Conservation (phyloP, 1,284 basidiomycete species). For the Melanopsichium pennsylvanicum region DNA sequence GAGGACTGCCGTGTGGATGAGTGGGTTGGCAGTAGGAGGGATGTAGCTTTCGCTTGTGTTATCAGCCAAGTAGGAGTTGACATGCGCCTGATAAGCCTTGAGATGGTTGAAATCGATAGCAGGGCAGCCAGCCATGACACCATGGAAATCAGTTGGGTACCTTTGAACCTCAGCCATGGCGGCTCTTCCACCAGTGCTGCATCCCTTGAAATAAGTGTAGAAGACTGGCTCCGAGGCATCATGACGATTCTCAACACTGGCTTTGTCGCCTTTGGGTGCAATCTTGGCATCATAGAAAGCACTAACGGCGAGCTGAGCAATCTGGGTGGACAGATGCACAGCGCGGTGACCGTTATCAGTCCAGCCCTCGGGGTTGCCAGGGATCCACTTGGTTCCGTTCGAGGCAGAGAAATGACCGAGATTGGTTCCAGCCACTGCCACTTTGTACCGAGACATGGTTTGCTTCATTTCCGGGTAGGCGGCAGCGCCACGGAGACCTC, state of each 20-base stretch:
- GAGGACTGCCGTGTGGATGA: conserved; percentile 35
- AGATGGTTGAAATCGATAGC: conserved; percentile 40
- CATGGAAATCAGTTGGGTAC: conserved; percentile 46
- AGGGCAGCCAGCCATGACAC: conserved; percentile 45
- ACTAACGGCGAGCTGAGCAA: conserved; percentile 28
- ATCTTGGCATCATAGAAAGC: conserved; percentile 34
- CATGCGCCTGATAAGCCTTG: conserved; percentile 47
- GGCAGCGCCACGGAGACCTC: conserved; percentile 33
- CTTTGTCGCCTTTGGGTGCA: not conserved
- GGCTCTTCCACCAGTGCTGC: conserved; percentile 46
- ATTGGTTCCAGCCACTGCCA: conserved; percentile 40
- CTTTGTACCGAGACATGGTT: conserved; percentile 33
- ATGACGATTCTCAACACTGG: not conserved
- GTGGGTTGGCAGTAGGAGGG: conserved; percentile 12
- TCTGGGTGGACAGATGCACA: conserved; percentile 30
- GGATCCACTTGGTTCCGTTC: conserved; percentile 18
- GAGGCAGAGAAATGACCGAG: conserved; percentile 34
- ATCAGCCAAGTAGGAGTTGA: conserved; percentile 34
- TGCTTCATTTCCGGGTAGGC: conserved; percentile 50
- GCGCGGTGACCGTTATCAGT: conserved; percentile 42
- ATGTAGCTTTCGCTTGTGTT: conserved; percentile 21
- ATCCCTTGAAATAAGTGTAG: conserved; percentile 45
- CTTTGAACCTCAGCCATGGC: conserved; percentile 37
- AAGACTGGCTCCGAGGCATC: conserved; percentile 11
- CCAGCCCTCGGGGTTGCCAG: conserved; percentile 19